These are phyloP conservation scores for Microsporum audouinii DNA, from an alignment of 2,329 filamentous ascomycete genomes.

Conservation along the genomic window DNA sequence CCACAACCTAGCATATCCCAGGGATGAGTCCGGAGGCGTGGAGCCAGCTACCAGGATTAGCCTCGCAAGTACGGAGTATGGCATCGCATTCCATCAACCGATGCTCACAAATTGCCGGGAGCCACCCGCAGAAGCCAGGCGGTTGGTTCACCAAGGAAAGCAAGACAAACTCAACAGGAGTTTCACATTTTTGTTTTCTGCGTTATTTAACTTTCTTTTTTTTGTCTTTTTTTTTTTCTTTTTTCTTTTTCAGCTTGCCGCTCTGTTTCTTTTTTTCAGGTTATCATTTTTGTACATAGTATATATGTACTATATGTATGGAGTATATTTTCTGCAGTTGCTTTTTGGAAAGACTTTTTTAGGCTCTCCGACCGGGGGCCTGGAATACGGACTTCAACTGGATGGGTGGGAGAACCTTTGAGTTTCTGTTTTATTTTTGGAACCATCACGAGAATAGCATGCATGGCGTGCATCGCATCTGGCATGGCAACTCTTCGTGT, in stretches of 20 bases:
- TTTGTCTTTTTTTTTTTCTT: background rate
- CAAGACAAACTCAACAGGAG: background rate
- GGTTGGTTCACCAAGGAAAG: background rate
- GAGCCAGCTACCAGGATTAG: background rate
- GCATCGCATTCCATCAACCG: background rate
- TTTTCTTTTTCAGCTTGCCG: background rate
- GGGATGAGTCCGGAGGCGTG: background rate
- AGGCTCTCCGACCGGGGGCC: background rate
- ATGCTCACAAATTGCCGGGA: background rate
- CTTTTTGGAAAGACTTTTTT: background rate
- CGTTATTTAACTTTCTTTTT: background rate
- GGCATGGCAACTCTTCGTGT: background rate
- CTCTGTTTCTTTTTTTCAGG: background rate
- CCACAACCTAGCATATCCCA: background rate
- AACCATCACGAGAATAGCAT: background rate
- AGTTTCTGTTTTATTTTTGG: background rate
- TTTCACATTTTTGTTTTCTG: background rate
- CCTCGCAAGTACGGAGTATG: background rate
- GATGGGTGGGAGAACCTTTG: background rate
- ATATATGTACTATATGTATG: background rate
- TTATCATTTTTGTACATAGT: conserved; percentile 9
- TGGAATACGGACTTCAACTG: background rate
- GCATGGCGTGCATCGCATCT: background rate
- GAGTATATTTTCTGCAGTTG: background rate
- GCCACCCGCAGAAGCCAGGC: background rate